Evolutionary conservation across 306 rosid species (phyloP), one percentile per base, ranked within the genome.

Genomic region (Citrullus mucosospermus): DNA sequence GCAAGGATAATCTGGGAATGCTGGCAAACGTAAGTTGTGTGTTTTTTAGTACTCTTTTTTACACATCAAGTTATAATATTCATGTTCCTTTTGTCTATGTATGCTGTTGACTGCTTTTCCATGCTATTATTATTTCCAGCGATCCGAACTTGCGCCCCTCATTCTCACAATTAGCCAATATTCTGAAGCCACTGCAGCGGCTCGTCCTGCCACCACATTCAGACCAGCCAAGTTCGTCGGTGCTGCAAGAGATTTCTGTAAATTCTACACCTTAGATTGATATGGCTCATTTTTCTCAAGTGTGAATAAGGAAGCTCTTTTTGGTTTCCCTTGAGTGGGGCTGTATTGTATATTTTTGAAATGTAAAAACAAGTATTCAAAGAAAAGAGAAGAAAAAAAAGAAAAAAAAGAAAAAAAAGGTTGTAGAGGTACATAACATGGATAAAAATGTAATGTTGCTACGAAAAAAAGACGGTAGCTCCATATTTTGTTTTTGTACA

Each of bases 61-160:
- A 15, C 46, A 28, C 46, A 25, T 20, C 16, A 69, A 69, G 59
- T 71, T 71, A n/a, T 51, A 55, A 70, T 70, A 71, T 28, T 50
- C 43, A 50, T 48, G 54, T 51, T 50, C 77, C 61, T 14, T 72
- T 16, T 72, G 43, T 50, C 20, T 12, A 8, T 43, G 39, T 12
- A 8, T 43, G 39, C 58, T 63, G 43, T 43, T 10, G 70, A 59
- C 51, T 51, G 77, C n/a, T 85, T 70, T 77, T 50, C 28, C 53
- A 2, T 81, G 75, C 67, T 25, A 74, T 70, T 80, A 75, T 76
- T 82, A 81, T 51, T 53, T 25, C 13, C 88, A 96, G 99, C 6
- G 99, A 96, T 56, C 98, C 93, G 57, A 96, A 92, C 87, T 84
- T 86, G 93, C 93, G 99, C 4, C 99, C 99, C 59, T 96, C 98